Conservation (phyloP, 2,329 filamentous ascomycete genomes). For the Chaetomium strumarium region DNA sequence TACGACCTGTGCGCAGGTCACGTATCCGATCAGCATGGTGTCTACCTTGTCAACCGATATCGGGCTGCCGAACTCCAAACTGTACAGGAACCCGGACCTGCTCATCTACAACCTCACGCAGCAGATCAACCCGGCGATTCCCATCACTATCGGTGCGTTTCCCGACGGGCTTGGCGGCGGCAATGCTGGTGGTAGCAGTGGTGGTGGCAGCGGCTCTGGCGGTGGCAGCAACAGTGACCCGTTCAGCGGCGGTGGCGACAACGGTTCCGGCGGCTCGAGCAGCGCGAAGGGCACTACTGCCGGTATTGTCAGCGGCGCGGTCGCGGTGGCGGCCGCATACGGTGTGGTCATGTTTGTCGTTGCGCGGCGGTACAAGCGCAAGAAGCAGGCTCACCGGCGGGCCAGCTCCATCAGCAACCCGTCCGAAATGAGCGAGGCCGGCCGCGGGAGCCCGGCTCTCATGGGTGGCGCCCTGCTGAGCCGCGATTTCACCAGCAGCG, state of each 20-base stretch:
- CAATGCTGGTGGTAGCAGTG: constrained; percentile 16
- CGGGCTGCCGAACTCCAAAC: constrained; percentile 60
- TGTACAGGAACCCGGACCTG: constrained; percentile 65
- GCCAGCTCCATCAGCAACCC: constrained; percentile 63
- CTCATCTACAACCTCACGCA: constrained; percentile 68
- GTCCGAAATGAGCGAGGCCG: constrained; percentile 49
- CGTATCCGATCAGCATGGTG: constrained; percentile 65
- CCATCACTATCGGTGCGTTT: constrained; percentile 47
- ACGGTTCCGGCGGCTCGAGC: constrained; percentile 42
- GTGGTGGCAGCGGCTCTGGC: constrained; percentile 31
- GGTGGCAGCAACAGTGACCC: constrained; percentile 32
- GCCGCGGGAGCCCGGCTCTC: constrained; percentile 53
- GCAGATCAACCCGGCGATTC: constrained; percentile 80
- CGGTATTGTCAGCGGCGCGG: constrained; percentile 69
- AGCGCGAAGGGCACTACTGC: constrained; percentile 58
- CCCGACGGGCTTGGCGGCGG: constrained; percentile 31
- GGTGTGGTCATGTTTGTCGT: constrained; percentile 93
- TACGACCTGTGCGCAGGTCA: constrained; percentile 67
- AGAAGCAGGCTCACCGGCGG: constrained; percentile 70
- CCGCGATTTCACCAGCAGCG: constrained; percentile 47
- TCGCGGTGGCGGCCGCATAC: constrained; percentile 76
- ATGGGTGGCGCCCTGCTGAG: constrained; percentile 65
- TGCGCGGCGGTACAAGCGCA: constrained; percentile 83
- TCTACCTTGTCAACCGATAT: constrained; percentile 63
- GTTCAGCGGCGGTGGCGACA: constrained; percentile 38